Base-by-base conservation (phyloP, 805 yeast genomes). In the Pichia scutulata region DNA sequence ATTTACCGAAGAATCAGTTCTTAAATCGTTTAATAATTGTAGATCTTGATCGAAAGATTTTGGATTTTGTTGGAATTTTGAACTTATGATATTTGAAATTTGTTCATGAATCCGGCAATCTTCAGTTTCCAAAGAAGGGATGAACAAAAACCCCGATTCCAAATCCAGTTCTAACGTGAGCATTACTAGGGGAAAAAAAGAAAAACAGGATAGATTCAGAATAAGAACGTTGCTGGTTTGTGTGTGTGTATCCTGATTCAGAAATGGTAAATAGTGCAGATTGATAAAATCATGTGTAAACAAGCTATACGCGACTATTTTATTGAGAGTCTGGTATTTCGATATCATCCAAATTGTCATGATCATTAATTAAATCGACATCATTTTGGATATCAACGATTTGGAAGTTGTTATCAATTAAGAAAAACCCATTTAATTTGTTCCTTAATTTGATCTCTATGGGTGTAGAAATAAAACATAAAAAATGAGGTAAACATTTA, bases 91-190 rank as follows among this genome's bases (percentile, higher is more conserved):
- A 12, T 57, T 33, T 33, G 37, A 16, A n/a, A 33, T n/a, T 33
- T 33, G 37, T 6, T 33, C 37, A 41, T 24, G 19, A 24, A 41
- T 23, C 25, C 30, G n/a, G 24, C 43, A 10, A 16, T 33, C n/a
- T 16, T 33, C 66, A 0, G 77, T 63, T 43, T 61, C 64, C 28
- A 74, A 60, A 3, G 72, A 55, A 0, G 78, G 78, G 1, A 77
- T 58, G 26, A 58, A 54, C 7, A 75, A 51, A 41, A 76, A 59
- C 8, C 46, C 50, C 7, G 37, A 33, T n/a, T 33, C 37, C 5
- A 19, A 10, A 33, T 33, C 37, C 9, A 33, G 37, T 33, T 33
- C 37, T n/a, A 16, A n/a, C 2, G 6, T n/a, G 2, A 33, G 6
- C 37, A 33, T 33, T 33, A 12, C 14, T 30, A 26, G 12, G 12